Percentiles rank a stretch among this genome's conserved stretches.
phyloP scores from a whole-genome alignment of 768 basidiomycete species.

The Calocybe cyanea region DNA sequence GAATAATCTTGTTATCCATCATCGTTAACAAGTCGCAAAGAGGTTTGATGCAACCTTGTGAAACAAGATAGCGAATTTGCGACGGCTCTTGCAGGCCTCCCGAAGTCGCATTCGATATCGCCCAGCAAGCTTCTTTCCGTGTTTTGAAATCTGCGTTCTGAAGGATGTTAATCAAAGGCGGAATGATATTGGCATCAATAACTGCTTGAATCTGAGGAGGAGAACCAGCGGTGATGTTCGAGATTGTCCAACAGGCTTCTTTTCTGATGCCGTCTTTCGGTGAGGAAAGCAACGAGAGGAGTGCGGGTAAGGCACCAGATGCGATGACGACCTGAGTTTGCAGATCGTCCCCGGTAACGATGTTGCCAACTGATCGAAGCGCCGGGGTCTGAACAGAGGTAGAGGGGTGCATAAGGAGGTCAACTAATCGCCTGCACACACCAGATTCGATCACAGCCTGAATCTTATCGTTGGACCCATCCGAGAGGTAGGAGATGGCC shows the following conservation, averaged over 20 bases:
- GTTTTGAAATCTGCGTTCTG: conserved; percentile 99
- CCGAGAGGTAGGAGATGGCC: conserved; percentile 99
- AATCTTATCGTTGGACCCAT: conserved; percentile 99
- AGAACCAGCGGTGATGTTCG: conserved; percentile 96
- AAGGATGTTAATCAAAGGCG: conserved; percentile 97
- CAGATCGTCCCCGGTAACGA: conserved; percentile 98
- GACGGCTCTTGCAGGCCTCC: conserved; percentile 94
- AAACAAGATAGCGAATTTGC: conserved; percentile 96
- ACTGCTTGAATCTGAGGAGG: conserved; percentile 96
- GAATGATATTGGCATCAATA: conserved; percentile 97
- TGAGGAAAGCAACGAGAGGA: conserved; percentile 88
- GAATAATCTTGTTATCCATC: conserved; percentile 99
- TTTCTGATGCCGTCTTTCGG: conserved; percentile 99
- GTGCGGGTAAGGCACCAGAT: conserved; percentile 92
- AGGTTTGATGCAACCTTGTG: conserved; percentile 98
- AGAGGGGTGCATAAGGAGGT: conserved; percentile 91
- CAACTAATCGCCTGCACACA: conserved; percentile 95
- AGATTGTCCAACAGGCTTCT: conserved; percentile 99
- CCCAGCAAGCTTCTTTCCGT: conserved; percentile 99
- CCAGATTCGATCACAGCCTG: conserved; percentile 99
- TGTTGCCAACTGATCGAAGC: conserved; percentile 97
- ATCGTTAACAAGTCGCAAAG: conserved; percentile 93
- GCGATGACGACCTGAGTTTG: conserved; percentile 99
- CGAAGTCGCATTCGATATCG: conserved; percentile 97
- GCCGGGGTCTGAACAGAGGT: conserved; percentile 98